Evolutionary conservation across 371 early-diverging fungal genomes (phyloP).

Genomic region (Choanephora cucurbitarum): DNA sequence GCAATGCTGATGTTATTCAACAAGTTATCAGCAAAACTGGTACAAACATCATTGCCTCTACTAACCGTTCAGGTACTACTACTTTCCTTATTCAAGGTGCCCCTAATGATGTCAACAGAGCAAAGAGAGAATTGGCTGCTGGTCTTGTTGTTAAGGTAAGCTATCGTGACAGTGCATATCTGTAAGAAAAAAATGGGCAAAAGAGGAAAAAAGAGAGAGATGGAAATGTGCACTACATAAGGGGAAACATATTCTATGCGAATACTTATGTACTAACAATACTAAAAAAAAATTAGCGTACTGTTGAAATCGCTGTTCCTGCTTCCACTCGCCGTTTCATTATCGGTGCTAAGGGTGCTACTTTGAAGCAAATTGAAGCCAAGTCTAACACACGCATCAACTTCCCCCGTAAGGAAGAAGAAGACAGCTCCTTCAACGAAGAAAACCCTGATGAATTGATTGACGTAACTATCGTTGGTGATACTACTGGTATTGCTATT

Average conservation of each 20-base stretch:
- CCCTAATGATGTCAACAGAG: constrained; percentile 73
- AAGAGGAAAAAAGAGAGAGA: not conserved
- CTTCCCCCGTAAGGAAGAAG: constrained; percentile 64
- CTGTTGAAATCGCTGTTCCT: constrained; percentile 73
- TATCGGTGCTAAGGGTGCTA: constrained; percentile 84
- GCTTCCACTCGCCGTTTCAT: constrained; percentile 79
- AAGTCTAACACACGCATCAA: constrained; percentile 81
- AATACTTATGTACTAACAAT: too few species aligned
- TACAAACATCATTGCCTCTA: constrained; percentile 87
- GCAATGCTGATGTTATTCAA: constrained; percentile 72
- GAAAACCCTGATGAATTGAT: constrained; percentile 61
- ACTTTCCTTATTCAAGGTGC: constrained; percentile 87
- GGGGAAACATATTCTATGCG: too few species aligned
- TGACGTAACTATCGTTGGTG: constrained; percentile 82
- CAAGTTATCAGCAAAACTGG: constrained; percentile 68
- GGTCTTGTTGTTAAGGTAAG: constrained; percentile 77
- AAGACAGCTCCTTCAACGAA: constrained; percentile 38
- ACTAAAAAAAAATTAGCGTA: too few species aligned
- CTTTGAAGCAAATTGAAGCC: constrained; percentile 71
- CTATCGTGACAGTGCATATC: too few species aligned
- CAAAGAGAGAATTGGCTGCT: constrained; percentile 78
- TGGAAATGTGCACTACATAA: too few species aligned
- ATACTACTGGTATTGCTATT: constrained; percentile 76
- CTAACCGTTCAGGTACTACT: constrained; percentile 75
- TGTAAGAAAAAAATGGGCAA: constrained; percentile 10